These are phyloP conservation scores for Fagopyrum tataricum DNA, from an alignment of 148 eudicot species.

Conservation along the genomic window DNA sequence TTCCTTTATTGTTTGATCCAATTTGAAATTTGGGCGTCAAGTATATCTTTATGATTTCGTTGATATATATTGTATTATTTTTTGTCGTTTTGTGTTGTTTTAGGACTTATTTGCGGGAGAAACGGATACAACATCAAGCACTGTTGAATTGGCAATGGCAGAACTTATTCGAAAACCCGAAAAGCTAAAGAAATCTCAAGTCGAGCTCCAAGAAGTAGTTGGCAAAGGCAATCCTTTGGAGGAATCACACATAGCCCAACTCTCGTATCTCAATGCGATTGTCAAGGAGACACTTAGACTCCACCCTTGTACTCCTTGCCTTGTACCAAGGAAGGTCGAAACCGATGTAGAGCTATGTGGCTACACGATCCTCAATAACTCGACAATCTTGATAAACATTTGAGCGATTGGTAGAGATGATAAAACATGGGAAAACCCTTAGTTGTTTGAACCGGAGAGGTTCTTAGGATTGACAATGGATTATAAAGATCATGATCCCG, in stretches of 20 bases:
- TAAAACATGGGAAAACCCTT: background rate
- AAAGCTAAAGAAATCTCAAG: slow-evolving; percentile 13
- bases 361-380: slow-evolving; percentile 18
- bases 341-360: slow-evolving; percentile 17
- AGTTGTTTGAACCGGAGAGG: slow-evolving; percentile 7
- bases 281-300: slow-evolving; percentile 10
- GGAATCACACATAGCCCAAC: slow-evolving; percentile 21
- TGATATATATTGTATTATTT: too few relatives aligned
- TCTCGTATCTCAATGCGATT: slow-evolving; percentile 24
- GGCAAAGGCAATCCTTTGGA: slow-evolving; percentile 10
- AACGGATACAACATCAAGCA: slow-evolving; percentile 14
- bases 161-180: slow-evolving; percentile 17
- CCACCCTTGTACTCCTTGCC: slow-evolving; percentile 12
- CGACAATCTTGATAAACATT: background rate
- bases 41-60: too few relatives aligned
- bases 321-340: slow-evolving; percentile 25
- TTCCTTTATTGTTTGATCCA: too few relatives aligned
- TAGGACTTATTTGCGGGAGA: slow-evolving; percentile 10
- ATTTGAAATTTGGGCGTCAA: too few relatives aligned
- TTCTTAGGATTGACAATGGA: background rate
- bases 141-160: slow-evolving; percentile 18
- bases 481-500: slow-evolving; percentile 5
- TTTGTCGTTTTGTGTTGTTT: too few relatives aligned
- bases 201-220: slow-evolving; percentile 9
- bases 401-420: slow-evolving; percentile 13